Conservation (phyloP, 169 alveolate species). For the Babesia bigemina region DNA sequence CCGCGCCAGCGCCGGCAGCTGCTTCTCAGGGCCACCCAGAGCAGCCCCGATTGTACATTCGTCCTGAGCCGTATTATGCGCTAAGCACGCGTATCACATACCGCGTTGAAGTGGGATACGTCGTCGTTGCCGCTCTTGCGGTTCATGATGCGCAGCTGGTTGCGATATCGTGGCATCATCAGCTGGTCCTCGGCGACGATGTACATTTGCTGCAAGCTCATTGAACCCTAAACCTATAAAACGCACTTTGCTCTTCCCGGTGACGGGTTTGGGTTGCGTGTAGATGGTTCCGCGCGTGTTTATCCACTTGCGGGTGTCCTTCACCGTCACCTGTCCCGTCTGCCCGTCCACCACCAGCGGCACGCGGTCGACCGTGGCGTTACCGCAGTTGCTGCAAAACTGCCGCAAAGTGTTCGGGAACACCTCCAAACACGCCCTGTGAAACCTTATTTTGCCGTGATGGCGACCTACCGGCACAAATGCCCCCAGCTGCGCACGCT, state of each 20-base stretch:
- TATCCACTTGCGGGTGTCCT: slow-evolving; percentile 69
- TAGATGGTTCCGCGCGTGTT: slow-evolving; percentile 78
- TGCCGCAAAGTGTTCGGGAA: slow-evolving; percentile 63
- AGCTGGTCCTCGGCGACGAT: slow-evolving; percentile 70
- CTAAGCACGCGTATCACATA: not conserved
- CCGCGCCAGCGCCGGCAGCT: slow-evolving; percentile 1
- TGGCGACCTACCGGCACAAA: slow-evolving; percentile 62
- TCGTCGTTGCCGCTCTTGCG: slow-evolving; percentile 48
- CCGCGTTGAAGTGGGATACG: slow-evolving; percentile 57
- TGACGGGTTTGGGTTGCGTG: slow-evolving; percentile 65
- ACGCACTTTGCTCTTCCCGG: slow-evolving; percentile 60
- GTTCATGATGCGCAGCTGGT: slow-evolving; percentile 46
- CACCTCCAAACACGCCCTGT: slow-evolving; percentile 74
- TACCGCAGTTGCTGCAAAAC: slow-evolving; percentile 89
- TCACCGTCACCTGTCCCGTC: slow-evolving; percentile 52
- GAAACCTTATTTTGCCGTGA: too few relatives aligned
- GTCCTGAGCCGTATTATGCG: slow-evolving; percentile 2
- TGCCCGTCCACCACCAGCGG: slow-evolving; percentile 58
- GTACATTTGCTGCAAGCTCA: slow-evolving; percentile 39
- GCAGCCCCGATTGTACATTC: slow-evolving; percentile 20
- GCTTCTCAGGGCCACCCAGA: slow-evolving; percentile 8
- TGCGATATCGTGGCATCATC: slow-evolving; percentile 65
- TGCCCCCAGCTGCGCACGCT: slow-evolving; percentile 87
- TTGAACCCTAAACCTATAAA: not conserved
- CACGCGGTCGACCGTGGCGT: slow-evolving; percentile 80